phyloP scores from a whole-genome alignment of 2,329 filamentous ascomycete species.

The Alternaria sp. region DNA sequence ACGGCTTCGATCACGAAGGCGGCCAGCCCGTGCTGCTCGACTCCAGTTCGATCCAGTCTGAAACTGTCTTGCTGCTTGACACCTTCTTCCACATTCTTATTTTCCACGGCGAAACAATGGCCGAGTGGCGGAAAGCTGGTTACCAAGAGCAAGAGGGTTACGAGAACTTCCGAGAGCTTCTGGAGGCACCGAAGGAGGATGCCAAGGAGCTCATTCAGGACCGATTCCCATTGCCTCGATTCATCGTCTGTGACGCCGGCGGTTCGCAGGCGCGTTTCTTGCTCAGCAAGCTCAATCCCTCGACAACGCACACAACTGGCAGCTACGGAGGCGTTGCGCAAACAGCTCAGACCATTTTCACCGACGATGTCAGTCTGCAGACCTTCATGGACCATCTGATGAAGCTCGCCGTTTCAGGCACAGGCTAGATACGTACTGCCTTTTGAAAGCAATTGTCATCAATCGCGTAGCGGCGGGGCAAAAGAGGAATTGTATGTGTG shows the following conservation, averaged over 20 bases:
- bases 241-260: conserved; percentile 98
- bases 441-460: background rate
- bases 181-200: conserved; percentile 96
- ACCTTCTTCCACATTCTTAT: conserved; percentile 99
- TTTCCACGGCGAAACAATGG: conserved; percentile 97
- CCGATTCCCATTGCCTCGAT: conserved; percentile 95
- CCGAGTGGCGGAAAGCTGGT: conserved; percentile 96
- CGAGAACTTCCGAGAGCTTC: conserved; percentile 87
- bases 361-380: conserved; percentile 95
- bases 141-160: conserved; percentile 99
- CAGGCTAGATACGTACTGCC: conserved; percentile 27
- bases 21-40: conserved; percentile 93
- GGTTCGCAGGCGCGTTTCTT: conserved; percentile 97
- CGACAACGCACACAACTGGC: conserved; percentile 92
- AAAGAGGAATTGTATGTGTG: background rate
- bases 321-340: conserved; percentile 90
- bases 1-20: conserved; percentile 95
- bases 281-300: conserved; percentile 95
- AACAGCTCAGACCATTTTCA: conserved; percentile 97
- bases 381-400: conserved; percentile 99
- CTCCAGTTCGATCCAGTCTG: conserved; percentile 93
- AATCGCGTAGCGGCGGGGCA: background rate
- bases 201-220: conserved; percentile 97
- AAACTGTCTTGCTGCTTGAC: conserved; percentile 91
- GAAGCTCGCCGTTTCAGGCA: conserved; percentile 68